Conservation (phyloP, 805 yeast genomes). For the Metschnikowia lachancei region DNA sequence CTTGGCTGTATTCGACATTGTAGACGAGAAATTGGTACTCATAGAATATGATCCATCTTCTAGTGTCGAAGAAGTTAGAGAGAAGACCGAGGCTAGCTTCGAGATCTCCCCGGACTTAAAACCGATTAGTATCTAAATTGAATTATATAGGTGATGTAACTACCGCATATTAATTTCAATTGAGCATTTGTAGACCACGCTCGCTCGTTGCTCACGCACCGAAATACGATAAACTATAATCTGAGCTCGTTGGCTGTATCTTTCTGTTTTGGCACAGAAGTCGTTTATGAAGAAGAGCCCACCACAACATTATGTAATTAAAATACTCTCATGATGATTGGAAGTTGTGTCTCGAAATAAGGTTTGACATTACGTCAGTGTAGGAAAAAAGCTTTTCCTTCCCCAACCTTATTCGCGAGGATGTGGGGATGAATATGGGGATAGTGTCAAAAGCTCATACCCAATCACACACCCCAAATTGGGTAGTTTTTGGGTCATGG, state of each 20-base stretch:
- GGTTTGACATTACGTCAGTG: neutral
- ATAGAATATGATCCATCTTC: constrained; percentile 42
- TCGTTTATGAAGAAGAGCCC: too few species aligned
- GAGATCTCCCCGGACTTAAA: constrained; percentile 29
- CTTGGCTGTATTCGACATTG: constrained; percentile 47
- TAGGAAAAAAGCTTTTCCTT: constrained; percentile 5
- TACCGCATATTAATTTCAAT: too few species aligned
- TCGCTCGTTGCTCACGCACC: too few species aligned
- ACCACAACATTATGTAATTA: too few species aligned
- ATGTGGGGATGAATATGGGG: constrained; percentile 3
- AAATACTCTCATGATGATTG: too few species aligned
- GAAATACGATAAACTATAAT: too few species aligned
- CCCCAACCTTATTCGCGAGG: constrained; percentile 1
- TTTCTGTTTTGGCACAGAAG: too few species aligned
- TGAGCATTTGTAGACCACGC: too few species aligned
- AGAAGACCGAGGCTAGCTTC: constrained; percentile 42
- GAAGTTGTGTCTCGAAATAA: neutral
- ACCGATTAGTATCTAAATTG: constrained; percentile 9
- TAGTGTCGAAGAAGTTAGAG: constrained; percentile 38
- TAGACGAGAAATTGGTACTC: constrained; percentile 36
- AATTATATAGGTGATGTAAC: neutral
- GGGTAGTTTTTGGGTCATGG: neutral
- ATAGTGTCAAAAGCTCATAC: neutral
- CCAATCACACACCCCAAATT: neutral
- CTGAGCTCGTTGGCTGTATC: too few species aligned